These are phyloP conservation scores for Gloeopeniophorella convolvens DNA, from an alignment of 768 basidiomycete species.

Conservation along the genomic window DNA sequence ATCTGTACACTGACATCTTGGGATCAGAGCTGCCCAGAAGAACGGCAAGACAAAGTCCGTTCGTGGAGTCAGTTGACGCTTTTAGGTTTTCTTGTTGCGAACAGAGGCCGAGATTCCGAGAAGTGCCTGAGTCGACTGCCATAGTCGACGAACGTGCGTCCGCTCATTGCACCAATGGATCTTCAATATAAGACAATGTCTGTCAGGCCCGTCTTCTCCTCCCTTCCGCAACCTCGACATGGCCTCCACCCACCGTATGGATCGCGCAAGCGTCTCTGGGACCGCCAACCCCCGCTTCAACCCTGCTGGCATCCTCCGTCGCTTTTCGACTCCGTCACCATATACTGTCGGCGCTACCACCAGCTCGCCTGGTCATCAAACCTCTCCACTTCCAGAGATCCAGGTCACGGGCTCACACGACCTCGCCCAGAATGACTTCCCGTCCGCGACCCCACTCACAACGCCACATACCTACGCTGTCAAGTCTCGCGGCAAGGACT, in stretches of 20 bases:
- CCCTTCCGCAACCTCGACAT: not conserved
- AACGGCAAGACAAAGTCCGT: not conserved
- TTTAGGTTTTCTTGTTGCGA: too few species aligned
- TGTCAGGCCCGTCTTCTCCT: too few species aligned
- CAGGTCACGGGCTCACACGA: not conserved
- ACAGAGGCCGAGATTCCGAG: too few species aligned
- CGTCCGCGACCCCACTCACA: not conserved
- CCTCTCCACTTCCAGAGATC: not conserved
- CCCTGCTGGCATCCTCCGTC: not conserved
- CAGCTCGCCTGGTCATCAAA: not conserved
- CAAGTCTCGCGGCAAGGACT: conserved; percentile 10
- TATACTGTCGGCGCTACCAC: not conserved
- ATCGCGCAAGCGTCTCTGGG: not conserved
- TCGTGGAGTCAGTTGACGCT: too few species aligned
- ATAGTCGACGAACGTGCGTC: conserved; percentile 4
- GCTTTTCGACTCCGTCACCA: conserved; percentile 3
- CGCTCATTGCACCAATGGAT: not conserved
- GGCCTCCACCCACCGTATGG: not conserved
- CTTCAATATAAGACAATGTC: too few species aligned
- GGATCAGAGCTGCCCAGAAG: not conserved
- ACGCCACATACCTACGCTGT: not conserved
- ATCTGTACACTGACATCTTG: too few species aligned
- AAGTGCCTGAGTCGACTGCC: too few species aligned
- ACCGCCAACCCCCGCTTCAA: not conserved
- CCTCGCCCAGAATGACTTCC: not conserved